Conservation (phyloP, 78 protist genomes). For the Cyanophora paradoxa region DNA sequence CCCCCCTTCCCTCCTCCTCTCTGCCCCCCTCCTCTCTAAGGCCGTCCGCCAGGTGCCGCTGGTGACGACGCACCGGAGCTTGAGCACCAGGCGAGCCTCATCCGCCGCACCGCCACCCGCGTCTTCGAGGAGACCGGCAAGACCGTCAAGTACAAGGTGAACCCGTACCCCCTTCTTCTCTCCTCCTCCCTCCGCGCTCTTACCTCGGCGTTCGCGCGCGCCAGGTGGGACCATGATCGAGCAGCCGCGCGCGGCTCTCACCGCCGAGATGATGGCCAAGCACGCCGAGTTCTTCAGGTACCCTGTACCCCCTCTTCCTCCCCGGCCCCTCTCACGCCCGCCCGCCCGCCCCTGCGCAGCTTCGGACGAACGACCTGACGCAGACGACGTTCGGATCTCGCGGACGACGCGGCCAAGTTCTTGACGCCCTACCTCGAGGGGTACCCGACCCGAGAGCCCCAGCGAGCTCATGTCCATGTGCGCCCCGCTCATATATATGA, state of each 20-base stretch:
- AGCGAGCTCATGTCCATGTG: too few species aligned
- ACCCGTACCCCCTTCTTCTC: too few species aligned
- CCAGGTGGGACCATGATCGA: conserved; percentile 66
- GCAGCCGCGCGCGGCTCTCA: conserved; percentile 56
- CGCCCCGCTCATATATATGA: too few species aligned
- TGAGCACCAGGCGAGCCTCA: conserved; percentile 14
- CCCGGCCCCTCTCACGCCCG: background rate
- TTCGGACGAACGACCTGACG: conserved; percentile 81
- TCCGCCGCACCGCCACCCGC: background rate
- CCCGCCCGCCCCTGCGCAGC: conserved; percentile 5
- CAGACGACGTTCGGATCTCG: conserved; percentile 72
- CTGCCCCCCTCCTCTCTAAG: conserved; percentile 33
- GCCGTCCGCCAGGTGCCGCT: too few species aligned
- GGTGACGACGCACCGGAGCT: conserved; percentile 34
- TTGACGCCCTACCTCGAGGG: conserved; percentile 25
- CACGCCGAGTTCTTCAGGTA: too few species aligned
- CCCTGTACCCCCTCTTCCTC: too few species aligned
- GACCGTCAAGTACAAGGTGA: background rate
- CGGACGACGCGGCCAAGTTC: conserved; percentile 64
- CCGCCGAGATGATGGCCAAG: conserved; percentile 39
- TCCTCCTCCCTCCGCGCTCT: too few species aligned
- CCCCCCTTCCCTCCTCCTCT: conserved; percentile 19
- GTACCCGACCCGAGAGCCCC: too few species aligned
- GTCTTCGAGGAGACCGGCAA: conserved; percentile 22
- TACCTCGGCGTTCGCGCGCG: too few species aligned